Base-by-base conservation (phyloP, 345 rosid genomes). In the Bruguiera sexangula region DNA sequence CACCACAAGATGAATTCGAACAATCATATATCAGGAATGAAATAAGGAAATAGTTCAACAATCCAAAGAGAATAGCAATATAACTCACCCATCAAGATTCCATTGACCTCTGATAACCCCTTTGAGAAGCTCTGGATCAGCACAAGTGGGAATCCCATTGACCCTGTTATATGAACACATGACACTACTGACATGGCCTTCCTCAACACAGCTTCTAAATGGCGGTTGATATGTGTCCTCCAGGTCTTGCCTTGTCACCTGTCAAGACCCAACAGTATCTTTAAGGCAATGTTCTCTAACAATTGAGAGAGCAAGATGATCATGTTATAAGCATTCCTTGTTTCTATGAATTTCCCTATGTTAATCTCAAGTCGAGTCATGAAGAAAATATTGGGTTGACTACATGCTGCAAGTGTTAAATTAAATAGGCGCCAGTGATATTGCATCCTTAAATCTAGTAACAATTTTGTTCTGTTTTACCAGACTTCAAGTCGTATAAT, bases 91-190 rank as follows among this genome's bases (percentile, higher is more conserved):
- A 32, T 75, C 58, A 43, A 75, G 73, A 48, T 69, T 69, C 69
- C 70, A 69, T 57, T 75, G 69, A 53, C 39, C 58, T 69, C 73
- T 63, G 30, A 93, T 70, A 2, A 86, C 82, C 37, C 78, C 84
- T 73, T 71, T 63, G 0, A 93, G 85, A 22, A 89, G 87, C 34
- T 84, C 76, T 13, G 92, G 94, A 75, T 94, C 88, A 0, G 97
- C 97, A 70, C 97, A 89, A 5, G 95, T 84, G 5, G 96, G 98
- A 66, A 85, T 69, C 0, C 96, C 98, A 32, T 94, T 94, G 52
- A 94, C 96, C 58, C 89, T 87, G 53, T 91, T 94, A 77, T 94
- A 94, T 6, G 98, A 88, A 78, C 96, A 94, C 97, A 89, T 91
- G 13, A 94, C 86, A 60, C 98, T 88, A 21, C 95, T 96, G 9